Evolutionary conservation across 1,284 basidiomycete species (phyloP).

Genomic region (Mycena sp.): DNA sequence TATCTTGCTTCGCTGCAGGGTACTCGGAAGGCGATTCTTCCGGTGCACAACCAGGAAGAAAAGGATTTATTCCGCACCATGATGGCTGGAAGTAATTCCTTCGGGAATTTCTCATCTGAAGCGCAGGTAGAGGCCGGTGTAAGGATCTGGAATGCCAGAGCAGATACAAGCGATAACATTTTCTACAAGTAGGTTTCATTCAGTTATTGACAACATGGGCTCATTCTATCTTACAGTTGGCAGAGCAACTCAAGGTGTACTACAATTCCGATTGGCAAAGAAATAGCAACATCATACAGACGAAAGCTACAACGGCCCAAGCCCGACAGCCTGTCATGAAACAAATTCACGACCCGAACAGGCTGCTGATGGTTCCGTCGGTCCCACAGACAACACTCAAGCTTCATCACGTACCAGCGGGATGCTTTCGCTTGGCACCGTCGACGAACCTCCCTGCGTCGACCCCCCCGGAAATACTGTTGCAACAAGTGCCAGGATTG

Average conservation of each 20-base stretch:
- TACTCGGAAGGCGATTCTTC: slow-evolving; percentile 35
- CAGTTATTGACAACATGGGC: neutral
- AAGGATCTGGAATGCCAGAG: slow-evolving; percentile 30
- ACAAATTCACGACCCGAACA: neutral
- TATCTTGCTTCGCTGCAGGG: slow-evolving; percentile 36
- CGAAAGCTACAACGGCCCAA: neutral
- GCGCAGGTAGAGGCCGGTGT: slow-evolving; percentile 19
- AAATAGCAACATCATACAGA: slow-evolving; percentile 21
- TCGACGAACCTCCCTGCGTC: no score
- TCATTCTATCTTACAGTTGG: slow-evolving; percentile 6
- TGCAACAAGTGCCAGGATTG: no score
- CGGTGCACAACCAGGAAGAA: slow-evolving; percentile 31
- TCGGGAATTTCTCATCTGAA: slow-evolving; percentile 5
- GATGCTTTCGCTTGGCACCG: no score
- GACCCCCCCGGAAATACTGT: no score
- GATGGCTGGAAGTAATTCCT: slow-evolving; percentile 8
- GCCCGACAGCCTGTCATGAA: slow-evolving; percentile 2
- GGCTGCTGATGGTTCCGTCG: neutral
- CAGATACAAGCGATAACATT: slow-evolving; percentile 23
- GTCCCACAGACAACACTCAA: slow-evolving; percentile 2
- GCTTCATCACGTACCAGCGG: neutral
- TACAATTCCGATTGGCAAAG: slow-evolving; percentile 24
- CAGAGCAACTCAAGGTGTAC: slow-evolving; percentile 25
- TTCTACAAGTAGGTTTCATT: slow-evolving; percentile 29
- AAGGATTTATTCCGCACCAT: slow-evolving; percentile 19